Conservation (phyloP, 495 filamentous ascomycete species). For the Penicillium odoratum region DNA sequence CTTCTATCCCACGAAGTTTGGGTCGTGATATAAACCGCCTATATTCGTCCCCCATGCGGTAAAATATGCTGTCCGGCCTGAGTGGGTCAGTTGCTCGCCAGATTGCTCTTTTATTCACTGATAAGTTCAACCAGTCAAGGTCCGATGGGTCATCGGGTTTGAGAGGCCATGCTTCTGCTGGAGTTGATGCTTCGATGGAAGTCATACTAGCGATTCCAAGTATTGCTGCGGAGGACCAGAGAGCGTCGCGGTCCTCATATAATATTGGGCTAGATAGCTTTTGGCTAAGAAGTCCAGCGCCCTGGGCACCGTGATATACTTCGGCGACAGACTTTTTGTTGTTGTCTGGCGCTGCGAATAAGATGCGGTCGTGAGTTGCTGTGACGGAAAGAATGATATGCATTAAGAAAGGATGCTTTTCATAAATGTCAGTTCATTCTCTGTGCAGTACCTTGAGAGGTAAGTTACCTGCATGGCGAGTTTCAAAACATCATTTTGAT, state of each 20-base stretch:
- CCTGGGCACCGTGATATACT: slow-evolving; percentile 35
- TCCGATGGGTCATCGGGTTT: slow-evolving; percentile 26
- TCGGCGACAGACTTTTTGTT: slow-evolving; percentile 25
- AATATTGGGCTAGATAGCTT: slow-evolving; percentile 29
- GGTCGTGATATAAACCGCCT: slow-evolving; percentile 13
- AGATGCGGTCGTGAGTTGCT: slow-evolving; percentile 37
- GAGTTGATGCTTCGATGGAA: slow-evolving; percentile 27
- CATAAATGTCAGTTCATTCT: not conserved
- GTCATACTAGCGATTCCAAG: slow-evolving; percentile 36
- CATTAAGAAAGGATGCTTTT: slow-evolving; percentile 46
- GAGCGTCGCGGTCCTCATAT: slow-evolving; percentile 36
- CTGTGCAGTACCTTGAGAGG: not conserved
- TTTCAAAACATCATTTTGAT: slow-evolving; percentile 12
- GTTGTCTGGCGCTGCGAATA: slow-evolving; percentile 3
- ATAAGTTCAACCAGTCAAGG: slow-evolving; percentile 37
- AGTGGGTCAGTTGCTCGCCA: slow-evolving; percentile 36
- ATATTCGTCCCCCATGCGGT: slow-evolving; percentile 25
- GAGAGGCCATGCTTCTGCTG: slow-evolving; percentile 39
- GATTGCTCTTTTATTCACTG: slow-evolving; percentile 35
- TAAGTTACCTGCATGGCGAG: slow-evolving; percentile 17
- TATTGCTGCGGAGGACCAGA: slow-evolving; percentile 43
- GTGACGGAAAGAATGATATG: slow-evolving; percentile 38
- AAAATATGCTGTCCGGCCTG: slow-evolving; percentile 38
- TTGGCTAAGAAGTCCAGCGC: slow-evolving; percentile 30
- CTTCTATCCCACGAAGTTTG: not conserved